Percentiles rank a stretch among this genome's conserved stretches.
Conservation (phyloP, 371 early-diverging fungal genomes). For the Smittium mucronatum region DNA sequence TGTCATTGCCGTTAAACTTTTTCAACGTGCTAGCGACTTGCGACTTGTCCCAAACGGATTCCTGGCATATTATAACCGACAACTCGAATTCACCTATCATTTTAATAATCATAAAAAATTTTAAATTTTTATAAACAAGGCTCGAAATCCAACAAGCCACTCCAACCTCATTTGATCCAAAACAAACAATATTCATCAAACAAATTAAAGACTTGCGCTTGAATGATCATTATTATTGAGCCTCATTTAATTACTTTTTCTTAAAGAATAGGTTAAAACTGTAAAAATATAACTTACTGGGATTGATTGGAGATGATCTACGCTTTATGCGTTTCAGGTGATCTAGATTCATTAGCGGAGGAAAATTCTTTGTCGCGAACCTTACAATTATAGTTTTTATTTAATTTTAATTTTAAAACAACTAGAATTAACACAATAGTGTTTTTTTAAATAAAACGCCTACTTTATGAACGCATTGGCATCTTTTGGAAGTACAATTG, state of each 20-base stretch:
- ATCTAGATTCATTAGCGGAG: slow-evolving; percentile 20
- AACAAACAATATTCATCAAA: too few relatives aligned
- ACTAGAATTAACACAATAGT: neutral
- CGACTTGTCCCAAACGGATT: slow-evolving; percentile 5
- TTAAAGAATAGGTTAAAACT: neutral
- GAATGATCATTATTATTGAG: neutral
- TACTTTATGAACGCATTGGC: slow-evolving; percentile 6
- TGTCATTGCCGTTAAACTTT: slow-evolving; percentile 13
- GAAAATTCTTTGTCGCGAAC: slow-evolving; percentile 17
- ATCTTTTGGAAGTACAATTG: neutral
- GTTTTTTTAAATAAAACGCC: neutral
- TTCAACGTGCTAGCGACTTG: slow-evolving; percentile 9
- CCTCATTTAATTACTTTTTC: neutral
- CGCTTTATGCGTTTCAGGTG: slow-evolving; percentile 27
- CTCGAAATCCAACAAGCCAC: too few relatives aligned
- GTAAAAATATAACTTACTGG: neutral
- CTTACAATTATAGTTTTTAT: neutral
- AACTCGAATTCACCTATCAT: slow-evolving; percentile 8
- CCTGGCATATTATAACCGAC: slow-evolving; percentile 22
- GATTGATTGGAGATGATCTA: neutral
- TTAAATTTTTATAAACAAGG: neutral
- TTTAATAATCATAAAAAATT: neutral
- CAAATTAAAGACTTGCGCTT: neutral
- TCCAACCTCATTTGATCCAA: too few relatives aligned
- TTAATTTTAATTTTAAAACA: neutral